Conservation (phyloP, 495 filamentous ascomycete species). For the Usnea hakonensis region DNA sequence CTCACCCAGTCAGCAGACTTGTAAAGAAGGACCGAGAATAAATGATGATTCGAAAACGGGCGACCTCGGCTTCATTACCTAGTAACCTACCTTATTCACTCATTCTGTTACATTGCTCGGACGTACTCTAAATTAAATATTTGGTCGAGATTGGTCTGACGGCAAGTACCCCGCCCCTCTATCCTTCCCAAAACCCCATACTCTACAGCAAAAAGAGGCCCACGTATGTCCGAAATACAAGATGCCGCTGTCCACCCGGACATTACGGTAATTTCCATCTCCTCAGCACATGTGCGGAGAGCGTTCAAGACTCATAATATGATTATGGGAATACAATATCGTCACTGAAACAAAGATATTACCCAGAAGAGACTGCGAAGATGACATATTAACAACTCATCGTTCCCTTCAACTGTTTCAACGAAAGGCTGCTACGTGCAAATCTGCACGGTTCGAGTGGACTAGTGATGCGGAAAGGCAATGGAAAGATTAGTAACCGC, state of each 20-base stretch:
- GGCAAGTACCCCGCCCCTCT: too few relatives aligned
- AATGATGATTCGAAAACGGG: neutral
- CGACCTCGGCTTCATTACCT: neutral
- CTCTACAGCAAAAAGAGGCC: neutral
- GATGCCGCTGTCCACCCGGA: neutral
- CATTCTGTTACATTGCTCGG: too few relatives aligned
- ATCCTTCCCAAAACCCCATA: too few relatives aligned
- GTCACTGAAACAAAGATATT: too few relatives aligned
- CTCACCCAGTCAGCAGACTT: neutral
- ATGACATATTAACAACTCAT: neutral
- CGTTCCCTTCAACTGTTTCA: neutral
- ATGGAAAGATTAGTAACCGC: neutral
- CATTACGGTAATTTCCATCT: too few relatives aligned
- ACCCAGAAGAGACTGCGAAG: neutral
- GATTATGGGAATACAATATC: too few relatives aligned
- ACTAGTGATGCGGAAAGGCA: too few relatives aligned
- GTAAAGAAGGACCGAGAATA: neutral
- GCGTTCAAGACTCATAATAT: too few relatives aligned
- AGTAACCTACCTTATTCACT: too few relatives aligned
- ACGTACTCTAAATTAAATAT: too few relatives aligned
- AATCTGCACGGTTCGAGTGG: neutral
- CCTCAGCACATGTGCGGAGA: too few relatives aligned
- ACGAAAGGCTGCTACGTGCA: neutral
- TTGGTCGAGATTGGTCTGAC: neutral
- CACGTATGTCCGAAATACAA: neutral